Evolutionary conservation across 2,329 filamentous ascomycete genomes (phyloP).

Genomic region (Ceratocystis papillata): DNA sequence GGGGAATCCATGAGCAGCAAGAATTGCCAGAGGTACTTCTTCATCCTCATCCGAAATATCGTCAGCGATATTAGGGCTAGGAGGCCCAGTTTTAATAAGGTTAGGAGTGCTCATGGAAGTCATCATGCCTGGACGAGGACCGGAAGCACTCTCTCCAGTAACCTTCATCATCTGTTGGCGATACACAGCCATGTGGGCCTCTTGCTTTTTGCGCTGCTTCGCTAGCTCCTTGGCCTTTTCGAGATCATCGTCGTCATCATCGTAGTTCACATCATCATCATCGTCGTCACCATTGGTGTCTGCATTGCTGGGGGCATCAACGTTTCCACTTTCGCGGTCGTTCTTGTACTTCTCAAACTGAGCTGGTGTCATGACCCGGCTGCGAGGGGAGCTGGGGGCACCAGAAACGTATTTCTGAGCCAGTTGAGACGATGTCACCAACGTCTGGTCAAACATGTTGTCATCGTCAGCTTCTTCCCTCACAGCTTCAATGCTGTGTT

Average conservation of each 20-base stretch:
- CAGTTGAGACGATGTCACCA: constrained; percentile 33
- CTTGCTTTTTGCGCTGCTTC: constrained; percentile 73
- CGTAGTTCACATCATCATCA: constrained; percentile 54
- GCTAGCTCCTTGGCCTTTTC: constrained; percentile 64
- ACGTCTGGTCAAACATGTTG: constrained; percentile 44
- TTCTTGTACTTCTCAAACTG: constrained; percentile 74
- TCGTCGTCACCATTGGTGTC: constrained; percentile 47
- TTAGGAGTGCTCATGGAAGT: constrained; percentile 54
- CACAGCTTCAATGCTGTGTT: background rate
- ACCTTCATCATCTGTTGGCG: constrained; percentile 96
- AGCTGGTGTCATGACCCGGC: constrained; percentile 81
- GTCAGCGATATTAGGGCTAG: constrained; percentile 33
- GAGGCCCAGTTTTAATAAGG: constrained; percentile 32
- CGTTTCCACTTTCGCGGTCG: constrained; percentile 53
- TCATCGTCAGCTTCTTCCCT: constrained; percentile 35
- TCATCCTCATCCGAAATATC: constrained; percentile 70
- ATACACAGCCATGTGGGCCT: constrained; percentile 81
- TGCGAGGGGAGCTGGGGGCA: constrained; percentile 38
- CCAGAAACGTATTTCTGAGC: constrained; percentile 32
- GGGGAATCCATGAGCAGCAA: constrained; percentile 82
- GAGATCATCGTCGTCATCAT: constrained; percentile 66
- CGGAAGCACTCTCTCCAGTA: constrained; percentile 44
- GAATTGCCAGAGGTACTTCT: constrained; percentile 73
- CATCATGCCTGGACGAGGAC: constrained; percentile 45
- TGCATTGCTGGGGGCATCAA: constrained; percentile 30